Evolutionary conservation across 164 flowering plant species (phyloP), one percentile per base, ranked within the genome.

Genomic region (Tetrastigma voinierianum): DNA sequence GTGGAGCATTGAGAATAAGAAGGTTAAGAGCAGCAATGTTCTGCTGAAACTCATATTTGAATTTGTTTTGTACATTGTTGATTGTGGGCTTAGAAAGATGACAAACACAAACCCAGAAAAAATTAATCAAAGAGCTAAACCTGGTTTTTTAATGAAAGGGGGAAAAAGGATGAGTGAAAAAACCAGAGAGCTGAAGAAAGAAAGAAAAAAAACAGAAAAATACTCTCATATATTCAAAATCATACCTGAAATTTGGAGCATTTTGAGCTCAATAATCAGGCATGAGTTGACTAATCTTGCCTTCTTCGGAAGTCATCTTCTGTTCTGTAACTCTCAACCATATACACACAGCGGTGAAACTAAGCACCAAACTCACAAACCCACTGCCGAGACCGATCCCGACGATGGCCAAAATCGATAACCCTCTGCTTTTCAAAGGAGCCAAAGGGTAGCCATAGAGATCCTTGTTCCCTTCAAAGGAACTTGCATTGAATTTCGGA

Each of bases 331-430:
- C 80, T 76, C 86, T 88, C 81, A 94, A 77, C 98, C 97, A 94
- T 16, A 89, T 68, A 71, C 98, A 95, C 10, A 92, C 98, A 9
- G 84, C 97, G 9, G 89, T 86, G 49, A 95, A 95, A 62, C 98
- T 95, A 13, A 95, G 67, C 21, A 92, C 78, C 78, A 95, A 73
- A 59, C 98, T 95, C 63, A 90, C 70, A 10, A 90, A 59, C 58
- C 98, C 98, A 67, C 98, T 95, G 10, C 97, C 98, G 43, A 95
- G 73, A 19, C 96, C 98, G 72, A 95, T 95, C 74, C 87, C 91
- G 13, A 92, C 98, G 57, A 95, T 95, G 15, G 93, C 88, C 82
- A 86, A 23, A 7, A 90, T 76, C 7, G 96, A 83, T 44, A 95
- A 57, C 15, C 94, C 90, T 59, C 70, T 84, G 17, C 57, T 76